phyloP scores from a whole-genome alignment of 129 eudicot species.

The Helianthus annuus region HanXRQr2.0-SUNRISE NC_035438.2:30367533-30368032 shows the following conservation, averaged over 20 bases:
- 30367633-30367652: constrained; percentile 13
- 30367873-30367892: constrained; percentile 85
- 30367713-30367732: constrained; percentile 10
- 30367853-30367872: constrained; percentile 86
- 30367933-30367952: neutral
- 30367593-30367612: constrained; percentile 12
- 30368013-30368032: constrained; percentile 74
- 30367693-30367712: constrained; percentile 17
- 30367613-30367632: neutral
- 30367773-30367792: neutral
- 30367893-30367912: neutral
- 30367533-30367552: neutral
- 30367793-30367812: constrained; percentile 72
- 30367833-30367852: constrained; percentile 89
- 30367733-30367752: constrained; percentile 10
- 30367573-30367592: neutral
- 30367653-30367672: neutral
- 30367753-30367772: neutral
- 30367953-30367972: neutral
- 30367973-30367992: neutral
- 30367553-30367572: neutral
- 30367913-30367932: neutral
- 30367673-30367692: constrained; percentile 19
- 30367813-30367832: constrained; percentile 81
- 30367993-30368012: constrained; percentile 56